phyloP scores from a whole-genome alignment of 176 grass and related monocot genomes.

The Areca catechu region DNA sequence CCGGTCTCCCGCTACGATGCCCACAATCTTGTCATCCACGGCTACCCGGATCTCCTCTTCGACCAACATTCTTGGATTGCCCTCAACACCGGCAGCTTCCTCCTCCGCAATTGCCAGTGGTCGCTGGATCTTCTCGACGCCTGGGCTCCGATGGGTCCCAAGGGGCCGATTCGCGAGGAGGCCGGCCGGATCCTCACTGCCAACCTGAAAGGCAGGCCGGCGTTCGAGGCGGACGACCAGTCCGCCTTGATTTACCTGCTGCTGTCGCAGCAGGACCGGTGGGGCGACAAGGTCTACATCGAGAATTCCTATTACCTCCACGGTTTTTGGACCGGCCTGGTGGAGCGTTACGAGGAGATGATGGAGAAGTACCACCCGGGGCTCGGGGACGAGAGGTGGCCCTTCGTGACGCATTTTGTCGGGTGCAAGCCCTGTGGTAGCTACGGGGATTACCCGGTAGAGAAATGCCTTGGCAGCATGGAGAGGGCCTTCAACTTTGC shows the following conservation, averaged over 20 bases:
- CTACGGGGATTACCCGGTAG: slow-evolving; percentile 53
- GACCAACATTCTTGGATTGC: slow-evolving; percentile 70
- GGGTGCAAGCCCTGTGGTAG: slow-evolving; percentile 88
- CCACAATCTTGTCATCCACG: slow-evolving; percentile 81
- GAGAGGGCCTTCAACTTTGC: slow-evolving; percentile 86
- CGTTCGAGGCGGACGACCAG: slow-evolving; percentile 92
- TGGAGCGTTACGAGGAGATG: slow-evolving; percentile 63
- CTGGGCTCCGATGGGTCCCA: slow-evolving; percentile 67
- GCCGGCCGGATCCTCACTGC: slow-evolving; percentile 47
- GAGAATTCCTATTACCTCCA: slow-evolving; percentile 77
- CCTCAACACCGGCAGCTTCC: slow-evolving; percentile 80
- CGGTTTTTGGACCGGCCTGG: slow-evolving; percentile 68
- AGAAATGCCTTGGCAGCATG: slow-evolving; percentile 48
- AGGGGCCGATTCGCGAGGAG: slow-evolving; percentile 50
- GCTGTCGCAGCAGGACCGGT: slow-evolving; percentile 44
- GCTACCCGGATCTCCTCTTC: slow-evolving; percentile 54
- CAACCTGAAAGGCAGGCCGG: slow-evolving; percentile 51
- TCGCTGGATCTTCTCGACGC: slow-evolving; percentile 72
- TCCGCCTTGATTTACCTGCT: slow-evolving; percentile 83
- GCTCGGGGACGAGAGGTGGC: slow-evolving; percentile 59
- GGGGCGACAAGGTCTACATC: slow-evolving; percentile 49
- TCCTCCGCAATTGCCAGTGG: slow-evolving; percentile 95
- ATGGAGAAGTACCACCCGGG: slow-evolving; percentile 35
- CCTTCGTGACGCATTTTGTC: slow-evolving; percentile 87
- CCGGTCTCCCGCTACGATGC: slow-evolving; percentile 48